These are phyloP conservation scores for Chenopodium suecicum DNA, from an alignment of 148 eudicot species.

Conservation along the genomic window DNA sequence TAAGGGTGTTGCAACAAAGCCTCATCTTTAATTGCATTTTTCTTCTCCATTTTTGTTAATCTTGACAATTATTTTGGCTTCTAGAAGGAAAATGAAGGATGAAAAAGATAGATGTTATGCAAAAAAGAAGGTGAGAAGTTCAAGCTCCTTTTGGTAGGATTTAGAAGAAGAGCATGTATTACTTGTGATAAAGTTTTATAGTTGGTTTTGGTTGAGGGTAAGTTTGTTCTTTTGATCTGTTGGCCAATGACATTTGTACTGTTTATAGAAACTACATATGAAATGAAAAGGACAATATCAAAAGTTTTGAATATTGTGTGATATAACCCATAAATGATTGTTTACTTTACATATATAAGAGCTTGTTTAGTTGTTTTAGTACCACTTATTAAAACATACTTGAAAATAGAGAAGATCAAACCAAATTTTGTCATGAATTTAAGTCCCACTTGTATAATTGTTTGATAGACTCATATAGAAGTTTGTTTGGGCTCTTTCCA, in stretches of 20 bases:
- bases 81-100: conserved; percentile 27
- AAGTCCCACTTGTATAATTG: background rate
- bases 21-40: conserved; percentile 41
- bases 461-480: background rate
- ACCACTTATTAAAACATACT: background rate
- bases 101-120: conserved; percentile 13
- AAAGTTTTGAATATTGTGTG: conserved; percentile 14
- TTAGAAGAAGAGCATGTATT: conserved; percentile 25
- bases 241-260: conserved; percentile 27
- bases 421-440: background rate
- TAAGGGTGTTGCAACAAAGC: conserved; percentile 54
- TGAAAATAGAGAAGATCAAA: background rate
- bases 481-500: conserved; percentile 9
- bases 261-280: background rate
- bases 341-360: conserved; percentile 10
- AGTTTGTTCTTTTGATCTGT: conserved; percentile 19
- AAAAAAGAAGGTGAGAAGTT: conserved; percentile 8
- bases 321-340: background rate
- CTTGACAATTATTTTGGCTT: background rate
- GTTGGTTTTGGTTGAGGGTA: conserved; percentile 32
- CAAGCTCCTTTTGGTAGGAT: conserved; percentile 18
- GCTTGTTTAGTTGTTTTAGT: background rate
- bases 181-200: conserved; percentile 23
- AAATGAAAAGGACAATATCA: background rate
- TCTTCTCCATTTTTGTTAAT: conserved; percentile 32